Evolutionary conservation across 2,329 filamentous ascomycete species (phyloP).

Genomic region (Pyrenochaeta sp.): DNA sequence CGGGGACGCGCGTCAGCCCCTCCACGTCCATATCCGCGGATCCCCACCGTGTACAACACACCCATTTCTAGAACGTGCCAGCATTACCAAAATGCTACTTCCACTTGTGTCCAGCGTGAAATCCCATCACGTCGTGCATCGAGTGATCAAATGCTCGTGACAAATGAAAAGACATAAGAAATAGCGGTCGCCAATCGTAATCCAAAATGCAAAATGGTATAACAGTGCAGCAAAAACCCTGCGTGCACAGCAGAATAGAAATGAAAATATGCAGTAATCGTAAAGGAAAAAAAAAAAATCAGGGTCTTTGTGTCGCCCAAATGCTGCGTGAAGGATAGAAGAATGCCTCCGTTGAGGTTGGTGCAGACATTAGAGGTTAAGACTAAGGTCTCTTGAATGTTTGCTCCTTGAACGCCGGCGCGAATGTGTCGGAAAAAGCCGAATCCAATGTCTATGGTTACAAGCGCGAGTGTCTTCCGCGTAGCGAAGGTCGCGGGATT

Average conservation of each 20-base stretch:
- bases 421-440: slow-evolving; percentile 33
- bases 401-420: slow-evolving; percentile 46
- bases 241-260: slow-evolving; percentile 27
- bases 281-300: slow-evolving; percentile 15
- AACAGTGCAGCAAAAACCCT: slow-evolving; percentile 27
- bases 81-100: slow-evolving; percentile 13
- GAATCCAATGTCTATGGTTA: slow-evolving; percentile 42
- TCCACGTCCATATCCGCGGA: slow-evolving; percentile 17
- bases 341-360: slow-evolving; percentile 29
- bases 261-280: slow-evolving; percentile 26
- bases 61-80: slow-evolving; percentile 17
- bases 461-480: slow-evolving; percentile 34
- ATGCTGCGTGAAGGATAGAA: slow-evolving; percentile 36
- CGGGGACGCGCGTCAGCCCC: slow-evolving; percentile 33
- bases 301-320: slow-evolving; percentile 23
- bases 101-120: slow-evolving; percentile 15
- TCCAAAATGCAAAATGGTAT: slow-evolving; percentile 42
- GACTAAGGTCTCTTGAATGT: slow-evolving; percentile 33
- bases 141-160: slow-evolving; percentile 32
- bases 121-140: slow-evolving; percentile 25
- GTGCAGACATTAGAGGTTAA: slow-evolving; percentile 48
- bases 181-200: slow-evolving; percentile 32
- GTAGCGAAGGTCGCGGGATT: slow-evolving; percentile 28
- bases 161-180: slow-evolving; percentile 40
- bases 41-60: slow-evolving; percentile 27